These are phyloP conservation scores for Paraconiothyrium sp. DNA, from an alignment of 2,329 filamentous ascomycete genomes.

Conservation along the genomic window DNA sequence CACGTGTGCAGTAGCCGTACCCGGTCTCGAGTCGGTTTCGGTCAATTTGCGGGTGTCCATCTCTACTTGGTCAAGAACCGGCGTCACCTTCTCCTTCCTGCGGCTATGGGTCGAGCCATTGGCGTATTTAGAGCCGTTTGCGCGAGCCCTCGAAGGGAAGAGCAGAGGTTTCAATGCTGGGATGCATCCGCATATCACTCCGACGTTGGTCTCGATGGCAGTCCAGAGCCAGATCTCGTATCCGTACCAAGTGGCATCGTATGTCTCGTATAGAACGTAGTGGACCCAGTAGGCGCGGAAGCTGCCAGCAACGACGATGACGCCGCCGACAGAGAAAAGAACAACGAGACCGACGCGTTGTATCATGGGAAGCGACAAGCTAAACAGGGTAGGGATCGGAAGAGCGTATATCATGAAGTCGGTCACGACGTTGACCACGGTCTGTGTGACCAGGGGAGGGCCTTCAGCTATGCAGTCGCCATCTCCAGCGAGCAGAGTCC, in stretches of 20 bases:
- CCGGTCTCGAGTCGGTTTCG: constrained; percentile 34
- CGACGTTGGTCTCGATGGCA: constrained; percentile 55
- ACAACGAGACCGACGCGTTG: constrained; percentile 56
- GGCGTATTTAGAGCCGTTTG: constrained; percentile 40
- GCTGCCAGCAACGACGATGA: constrained; percentile 58
- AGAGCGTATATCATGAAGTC: constrained; percentile 58
- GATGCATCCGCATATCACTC: constrained; percentile 56
- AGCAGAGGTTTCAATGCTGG: constrained; percentile 55
- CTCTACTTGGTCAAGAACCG: constrained; percentile 44
- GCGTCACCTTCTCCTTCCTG: constrained; percentile 44
- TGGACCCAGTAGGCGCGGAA: constrained; percentile 60
- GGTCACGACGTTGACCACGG: constrained; percentile 55
- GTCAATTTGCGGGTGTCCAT: constrained; percentile 46
- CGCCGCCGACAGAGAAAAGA: constrained; percentile 56
- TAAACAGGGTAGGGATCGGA: constrained; percentile 58
- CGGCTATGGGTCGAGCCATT: constrained; percentile 44
- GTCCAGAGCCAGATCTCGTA: constrained; percentile 56
- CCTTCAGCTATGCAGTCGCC: constrained; percentile 57
- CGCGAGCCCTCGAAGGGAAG: constrained; percentile 44
- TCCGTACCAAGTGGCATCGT: constrained; percentile 58
- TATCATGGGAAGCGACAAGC: constrained; percentile 55
- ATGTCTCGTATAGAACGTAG: constrained; percentile 55
- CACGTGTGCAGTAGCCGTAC: constrained; percentile 30
- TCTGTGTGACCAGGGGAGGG: constrained; percentile 53
- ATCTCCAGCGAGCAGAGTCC: constrained; percentile 50